Evolutionary conservation across 257 asterid species (phyloP).

Genomic region (Nyctanthes arbortristis): DNA sequence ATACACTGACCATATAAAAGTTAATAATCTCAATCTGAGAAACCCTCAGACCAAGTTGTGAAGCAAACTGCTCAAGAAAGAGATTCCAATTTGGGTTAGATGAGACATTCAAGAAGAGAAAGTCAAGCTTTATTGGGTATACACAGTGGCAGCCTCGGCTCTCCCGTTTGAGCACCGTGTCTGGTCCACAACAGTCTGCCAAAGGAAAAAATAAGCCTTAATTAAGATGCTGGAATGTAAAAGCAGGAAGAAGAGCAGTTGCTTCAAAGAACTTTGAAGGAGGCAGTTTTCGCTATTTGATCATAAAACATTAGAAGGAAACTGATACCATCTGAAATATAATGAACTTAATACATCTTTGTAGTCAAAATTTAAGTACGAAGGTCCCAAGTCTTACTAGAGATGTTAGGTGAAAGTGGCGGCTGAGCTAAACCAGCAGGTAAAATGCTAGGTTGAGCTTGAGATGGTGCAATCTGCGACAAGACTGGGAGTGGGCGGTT

Average conservation of each 20-base stretch:
- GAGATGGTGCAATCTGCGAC: conserved; percentile 55
- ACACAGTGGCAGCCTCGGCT: conserved; percentile 82
- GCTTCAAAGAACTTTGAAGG: not conserved
- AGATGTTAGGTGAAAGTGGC: conserved; percentile 75
- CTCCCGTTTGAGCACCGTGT: conserved; percentile 77
- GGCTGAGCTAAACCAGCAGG: conserved; percentile 88
- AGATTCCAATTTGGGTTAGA: conserved; percentile 77
- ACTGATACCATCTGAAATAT: no score
- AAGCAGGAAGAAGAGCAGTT: not conserved
- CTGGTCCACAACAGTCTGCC: conserved; percentile 87
- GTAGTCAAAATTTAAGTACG: conserved; percentile 16
- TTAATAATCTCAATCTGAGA: conserved; percentile 92
- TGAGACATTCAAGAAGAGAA: conserved; percentile 82
- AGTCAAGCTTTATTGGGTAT: conserved; percentile 82
- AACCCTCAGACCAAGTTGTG: conserved; percentile 59
- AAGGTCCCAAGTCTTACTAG: conserved; percentile 51
- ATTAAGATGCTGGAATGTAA: conserved; percentile 9
- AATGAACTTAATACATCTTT: conserved; percentile 3
- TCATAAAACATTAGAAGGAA: not conserved
- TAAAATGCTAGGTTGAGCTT: conserved; percentile 51
- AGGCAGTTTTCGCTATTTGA: not conserved
- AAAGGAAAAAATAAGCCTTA: conserved; percentile 22
- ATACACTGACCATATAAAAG: conserved; percentile 71
- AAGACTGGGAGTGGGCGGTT: conserved; percentile 47
- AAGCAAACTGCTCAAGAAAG: conserved; percentile 76